A percentile compares a stretch with the other conserved stretches of the same genome.
These are phyloP conservation scores for Pisolithus marmoratus DNA, from an alignment of 768 basidiomycete species.

Conservation along the genomic window DNA sequence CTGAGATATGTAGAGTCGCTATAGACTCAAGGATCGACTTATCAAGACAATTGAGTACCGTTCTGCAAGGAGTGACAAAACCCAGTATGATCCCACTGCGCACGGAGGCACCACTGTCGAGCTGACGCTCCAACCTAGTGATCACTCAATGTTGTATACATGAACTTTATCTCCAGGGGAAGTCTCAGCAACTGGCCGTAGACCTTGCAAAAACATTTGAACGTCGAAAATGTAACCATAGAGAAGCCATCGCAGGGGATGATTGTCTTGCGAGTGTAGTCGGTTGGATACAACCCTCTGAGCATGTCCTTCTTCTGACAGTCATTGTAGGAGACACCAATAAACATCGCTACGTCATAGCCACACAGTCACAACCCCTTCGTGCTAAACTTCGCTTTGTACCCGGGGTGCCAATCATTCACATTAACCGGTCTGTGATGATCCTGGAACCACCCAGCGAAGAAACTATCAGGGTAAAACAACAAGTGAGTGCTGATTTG, in stretches of 20 bases:
- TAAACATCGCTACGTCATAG: slow-evolving; percentile 89
- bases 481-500: slow-evolving; percentile 20
- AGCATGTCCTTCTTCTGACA: slow-evolving; percentile 3
- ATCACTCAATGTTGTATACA: slow-evolving; percentile 98
- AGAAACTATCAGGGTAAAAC: slow-evolving; percentile 66
- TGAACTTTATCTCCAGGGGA: slow-evolving; percentile 84
- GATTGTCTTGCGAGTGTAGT: slow-evolving; percentile 80
- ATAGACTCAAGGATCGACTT: slow-evolving; percentile 71
- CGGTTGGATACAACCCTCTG: slow-evolving; percentile 39
- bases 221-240: slow-evolving; percentile 91
- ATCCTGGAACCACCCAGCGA: slow-evolving; percentile 88
- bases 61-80: slow-evolving; percentile 85
- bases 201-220: slow-evolving; percentile 94
- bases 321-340: slow-evolving; percentile 61
- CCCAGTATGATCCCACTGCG: slow-evolving; percentile 59
- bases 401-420: slow-evolving; percentile 84
- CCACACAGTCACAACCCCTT: slow-evolving; percentile 74
- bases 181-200: slow-evolving; percentile 63
- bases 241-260: slow-evolving; percentile 75
- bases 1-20: slow-evolving; percentile 72
- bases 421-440: slow-evolving; percentile 89
- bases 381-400: slow-evolving; percentile 64
- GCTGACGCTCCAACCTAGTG: slow-evolving; percentile 56
- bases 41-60: slow-evolving; percentile 62
- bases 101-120: slow-evolving; percentile 5